Evolutionary conservation across 1,139 yeast genomes (phyloP).

Genomic region (Sporopachydermia cereana): DNA sequence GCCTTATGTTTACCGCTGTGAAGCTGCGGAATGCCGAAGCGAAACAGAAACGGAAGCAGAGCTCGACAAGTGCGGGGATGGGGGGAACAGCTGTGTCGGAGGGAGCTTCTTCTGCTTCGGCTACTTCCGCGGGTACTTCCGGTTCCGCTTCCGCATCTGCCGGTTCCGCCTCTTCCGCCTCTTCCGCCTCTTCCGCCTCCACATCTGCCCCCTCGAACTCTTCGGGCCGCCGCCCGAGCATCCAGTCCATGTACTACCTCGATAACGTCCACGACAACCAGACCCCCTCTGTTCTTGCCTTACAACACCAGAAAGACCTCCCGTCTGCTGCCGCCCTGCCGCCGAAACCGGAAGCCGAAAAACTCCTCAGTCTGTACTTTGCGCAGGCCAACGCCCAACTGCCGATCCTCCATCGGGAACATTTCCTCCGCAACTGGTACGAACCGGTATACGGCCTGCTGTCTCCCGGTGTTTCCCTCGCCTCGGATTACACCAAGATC

Average conservation of each 20-base stretch:
- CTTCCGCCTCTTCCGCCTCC: not conserved
- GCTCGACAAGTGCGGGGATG: not conserved
- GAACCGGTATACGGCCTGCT: constrained; percentile 69
- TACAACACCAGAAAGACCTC: not conserved
- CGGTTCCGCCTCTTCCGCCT: not conserved
- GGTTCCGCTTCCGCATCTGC: not conserved
- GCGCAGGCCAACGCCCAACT: constrained; percentile 73
- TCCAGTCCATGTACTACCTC: not conserved
- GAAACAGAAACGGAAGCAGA: not conserved
- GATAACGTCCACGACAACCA: constrained; percentile 4
- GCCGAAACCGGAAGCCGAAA: constrained; percentile 57
- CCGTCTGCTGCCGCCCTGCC: constrained; percentile 45
- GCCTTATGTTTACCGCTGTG: constrained; percentile 64
- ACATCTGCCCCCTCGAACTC: not conserved
- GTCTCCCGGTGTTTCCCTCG: constrained; percentile 43
- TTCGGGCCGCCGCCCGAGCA: constrained; percentile 1
- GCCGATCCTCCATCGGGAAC: constrained; percentile 74
- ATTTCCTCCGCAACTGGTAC: constrained; percentile 52
- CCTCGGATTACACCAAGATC: constrained; percentile 46
- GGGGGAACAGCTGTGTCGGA: not conserved
- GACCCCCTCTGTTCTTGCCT: constrained; percentile 2
- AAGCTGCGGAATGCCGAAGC: constrained; percentile 35
- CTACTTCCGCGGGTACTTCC: not conserved
- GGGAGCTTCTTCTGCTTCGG: not conserved
- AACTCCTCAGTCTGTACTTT: constrained; percentile 54